Evolutionary conservation across 192 early-diverging fungal species (phyloP), one percentile per base, ranked within the genome.

Genomic region (Entomortierella parvispora): DNA sequence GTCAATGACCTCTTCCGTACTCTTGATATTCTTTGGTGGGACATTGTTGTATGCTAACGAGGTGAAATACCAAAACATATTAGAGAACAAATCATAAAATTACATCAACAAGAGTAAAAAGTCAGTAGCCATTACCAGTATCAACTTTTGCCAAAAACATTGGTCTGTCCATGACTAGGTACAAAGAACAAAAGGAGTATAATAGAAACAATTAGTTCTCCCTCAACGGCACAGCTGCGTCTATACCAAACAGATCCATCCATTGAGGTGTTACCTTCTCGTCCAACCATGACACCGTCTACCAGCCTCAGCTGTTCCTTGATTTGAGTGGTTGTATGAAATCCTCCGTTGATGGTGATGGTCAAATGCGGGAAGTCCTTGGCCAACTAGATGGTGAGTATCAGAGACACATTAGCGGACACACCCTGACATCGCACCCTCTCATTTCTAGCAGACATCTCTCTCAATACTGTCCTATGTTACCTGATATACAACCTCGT

Each of bases 211-310:
- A 34, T 49, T 0, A 43, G 48, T 4, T n/a, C 52, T 20, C 18
- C n/a, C n/a, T n/a, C n/a, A n/a, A n/a, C n/a, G n/a, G n/a, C n/a
- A n/a, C n/a, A n/a, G n/a, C n/a, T n/a, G n/a, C n/a, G n/a, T n/a
- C n/a, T n/a, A n/a, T n/a, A n/a, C n/a, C n/a, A n/a, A n/a, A n/a
- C n/a, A n/a, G n/a, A n/a, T n/a, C n/a, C n/a, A n/a, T n/a, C n/a
- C n/a, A n/a, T n/a, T n/a, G n/a, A n/a, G n/a, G n/a, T n/a, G n/a
- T 28, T 82, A 85, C 83, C 67, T 80, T 91, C 85, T 28, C 92
- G 68, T 26, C 92, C 92, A 45, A 93, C 65, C 92, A 93, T 93
- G 40, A 90, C 86, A 1, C 89, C 90, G 62, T 90, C 89, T 0
- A 84, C 84, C 10, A 67, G 31, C 0, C 65, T 62, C 23, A 93